phyloP scores from a whole-genome alignment of 306 rosid species.

The Dryas alaskensis region DNA sequence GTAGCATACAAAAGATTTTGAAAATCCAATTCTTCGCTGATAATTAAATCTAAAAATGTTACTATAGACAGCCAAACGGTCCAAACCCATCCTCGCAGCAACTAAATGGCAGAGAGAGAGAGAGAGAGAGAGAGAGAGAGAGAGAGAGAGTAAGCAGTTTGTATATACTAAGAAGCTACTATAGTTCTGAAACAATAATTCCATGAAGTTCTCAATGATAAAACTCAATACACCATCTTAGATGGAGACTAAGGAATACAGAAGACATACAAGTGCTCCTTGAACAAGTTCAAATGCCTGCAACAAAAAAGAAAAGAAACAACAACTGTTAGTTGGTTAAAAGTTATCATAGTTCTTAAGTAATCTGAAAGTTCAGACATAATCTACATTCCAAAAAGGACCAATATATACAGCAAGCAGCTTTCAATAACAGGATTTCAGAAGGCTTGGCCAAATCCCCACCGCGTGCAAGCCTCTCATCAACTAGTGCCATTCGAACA shows the following conservation, averaged over 20 bases:
- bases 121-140: background rate
- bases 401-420: background rate
- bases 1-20: background rate
- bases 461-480: constrained; percentile 40
- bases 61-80: no score
- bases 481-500: constrained; percentile 60
- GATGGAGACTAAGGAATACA: constrained; percentile 14
- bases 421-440: constrained; percentile 52
- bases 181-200: background rate
- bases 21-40: background rate
- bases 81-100: background rate
- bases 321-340: constrained; percentile 6
- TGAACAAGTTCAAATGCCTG: constrained; percentile 91
- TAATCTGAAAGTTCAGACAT: background rate
- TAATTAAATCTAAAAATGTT: background rate
- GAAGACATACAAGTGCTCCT: constrained; percentile 78
- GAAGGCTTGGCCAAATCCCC: constrained; percentile 44
- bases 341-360: background rate
- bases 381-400: background rate
- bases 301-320: constrained; percentile 17
- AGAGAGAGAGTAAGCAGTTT: background rate
- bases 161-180: no score
- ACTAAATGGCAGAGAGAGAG: background rate
- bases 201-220: background rate
- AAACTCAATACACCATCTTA: constrained; percentile 6